Conservation (phyloP, 352 stramenopile genomes). For the Globisporangium recalcitrans region DNA sequence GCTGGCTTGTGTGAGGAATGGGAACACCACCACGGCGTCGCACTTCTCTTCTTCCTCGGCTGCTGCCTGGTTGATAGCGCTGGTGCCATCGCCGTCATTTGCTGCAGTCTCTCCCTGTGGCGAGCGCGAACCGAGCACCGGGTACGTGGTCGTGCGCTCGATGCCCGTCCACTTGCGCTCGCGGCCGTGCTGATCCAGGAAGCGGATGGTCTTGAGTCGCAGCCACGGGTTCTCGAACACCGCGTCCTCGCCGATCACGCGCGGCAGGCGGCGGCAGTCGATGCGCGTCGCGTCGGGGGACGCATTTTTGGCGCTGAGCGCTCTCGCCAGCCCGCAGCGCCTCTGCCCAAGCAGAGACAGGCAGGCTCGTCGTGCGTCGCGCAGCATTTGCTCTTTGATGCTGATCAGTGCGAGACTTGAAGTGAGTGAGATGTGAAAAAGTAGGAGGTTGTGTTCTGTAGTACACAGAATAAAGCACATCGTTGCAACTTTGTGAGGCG, state of each 20-base stretch:
- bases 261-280: slow-evolving; percentile 23
- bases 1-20: slow-evolving; percentile 42
- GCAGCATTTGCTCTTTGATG: not conserved
- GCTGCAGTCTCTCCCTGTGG: not conserved
- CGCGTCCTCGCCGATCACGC: slow-evolving; percentile 43
- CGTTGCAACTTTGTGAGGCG: too few species aligned
- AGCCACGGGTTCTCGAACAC: slow-evolving; percentile 62
- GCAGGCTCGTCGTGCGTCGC: not conserved
- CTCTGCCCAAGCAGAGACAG: not conserved
- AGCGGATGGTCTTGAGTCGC: slow-evolving; percentile 56
- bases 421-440: too few species aligned
- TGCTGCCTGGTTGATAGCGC: not conserved
- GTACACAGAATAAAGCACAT: too few species aligned
- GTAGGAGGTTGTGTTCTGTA: too few species aligned
- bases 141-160: slow-evolving; percentile 63
- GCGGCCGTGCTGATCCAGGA: slow-evolving; percentile 41
- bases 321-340: not conserved
- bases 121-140: slow-evolving; percentile 11
- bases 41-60: slow-evolving; percentile 18
- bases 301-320: not conserved
- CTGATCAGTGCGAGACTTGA: too few species aligned
- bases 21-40: slow-evolving; percentile 73
- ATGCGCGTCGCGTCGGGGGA: not conserved
- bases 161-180: slow-evolving; percentile 61
- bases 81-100: not conserved